A percentile compares a stretch with the other conserved stretches of the same genome.
These are phyloP conservation scores for Trametes punicea DNA, from an alignment of 768 basidiomycete species.

Conservation along the genomic window DNA sequence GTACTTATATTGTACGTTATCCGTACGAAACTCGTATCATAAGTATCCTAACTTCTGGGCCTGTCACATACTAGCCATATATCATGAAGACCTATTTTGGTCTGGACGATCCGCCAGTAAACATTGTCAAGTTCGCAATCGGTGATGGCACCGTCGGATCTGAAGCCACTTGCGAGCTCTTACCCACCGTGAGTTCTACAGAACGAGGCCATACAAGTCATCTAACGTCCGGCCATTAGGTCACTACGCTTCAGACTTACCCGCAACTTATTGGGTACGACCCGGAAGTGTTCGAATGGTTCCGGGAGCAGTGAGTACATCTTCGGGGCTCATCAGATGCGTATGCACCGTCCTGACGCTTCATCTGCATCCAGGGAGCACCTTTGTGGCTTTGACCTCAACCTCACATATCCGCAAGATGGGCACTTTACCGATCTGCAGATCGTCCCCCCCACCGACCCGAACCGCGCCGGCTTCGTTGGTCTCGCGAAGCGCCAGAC, in stretches of 20 bases:
- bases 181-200: conserved; percentile 49
- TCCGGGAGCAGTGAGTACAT: conserved; percentile 57
- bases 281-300: conserved; percentile 60
- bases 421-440: conserved; percentile 43
- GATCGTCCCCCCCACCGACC: conserved; percentile 7
- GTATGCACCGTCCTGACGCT: not conserved
- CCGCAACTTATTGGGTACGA: conserved; percentile 78
- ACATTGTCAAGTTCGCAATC: conserved; percentile 63
- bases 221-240: conserved; percentile 30
- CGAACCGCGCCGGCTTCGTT: conserved; percentile 2
- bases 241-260: conserved; percentile 62
- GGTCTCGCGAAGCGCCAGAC: conserved; percentile 12
- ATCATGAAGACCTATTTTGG: conserved; percentile 71
- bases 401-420: conserved; percentile 66
- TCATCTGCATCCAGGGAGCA: conserved; percentile 39
- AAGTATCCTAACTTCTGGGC: too few species aligned
- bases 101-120: conserved; percentile 61
- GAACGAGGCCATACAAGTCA: not conserved
- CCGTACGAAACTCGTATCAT: too few species aligned
- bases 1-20: conserved; percentile 65
- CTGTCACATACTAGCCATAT: too few species aligned
- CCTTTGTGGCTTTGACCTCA: conserved; percentile 64
- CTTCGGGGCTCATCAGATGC: not conserved
- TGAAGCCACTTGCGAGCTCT: conserved; percentile 45
- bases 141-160: conserved; percentile 63